A percentile compares a stretch with the other conserved stretches of the same genome.
phyloP scores from a whole-genome alignment of 257 asterid species.

The Sherardia arvensis region DNA sequence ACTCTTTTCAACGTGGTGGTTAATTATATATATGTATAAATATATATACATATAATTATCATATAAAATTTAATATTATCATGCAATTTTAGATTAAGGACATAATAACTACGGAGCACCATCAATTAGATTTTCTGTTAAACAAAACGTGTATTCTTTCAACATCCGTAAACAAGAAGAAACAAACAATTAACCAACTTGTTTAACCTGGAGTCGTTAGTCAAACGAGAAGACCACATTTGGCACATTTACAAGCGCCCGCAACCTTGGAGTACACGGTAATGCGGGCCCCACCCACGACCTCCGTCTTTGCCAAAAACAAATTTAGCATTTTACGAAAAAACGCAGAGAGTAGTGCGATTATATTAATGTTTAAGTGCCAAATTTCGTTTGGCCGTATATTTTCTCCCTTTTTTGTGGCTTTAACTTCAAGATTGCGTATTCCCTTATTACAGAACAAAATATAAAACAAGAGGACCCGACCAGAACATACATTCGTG shows the following conservation, averaged over 20 bases:
- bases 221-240: slow-evolving; percentile 9
- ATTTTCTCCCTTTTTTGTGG: slow-evolving; percentile 22
- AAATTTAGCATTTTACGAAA: background rate
- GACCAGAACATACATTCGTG: slow-evolving; percentile 13
- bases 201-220: background rate
- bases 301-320: background rate
- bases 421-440: slow-evolving; percentile 38
- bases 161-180: background rate
- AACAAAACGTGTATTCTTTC: background rate
- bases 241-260: slow-evolving; percentile 20
- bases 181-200: background rate
- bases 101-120: too few species aligned
- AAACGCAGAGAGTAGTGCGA: background rate
- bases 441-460: slow-evolving; percentile 12
- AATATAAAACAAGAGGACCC: background rate
- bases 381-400: background rate
- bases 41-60: too few species aligned
- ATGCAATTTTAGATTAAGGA: too few species aligned
- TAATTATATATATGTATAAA: too few species aligned
- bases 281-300: slow-evolving; percentile 21
- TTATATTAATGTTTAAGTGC: background rate
- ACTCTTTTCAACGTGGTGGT: too few species aligned
- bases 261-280: slow-evolving; percentile 46
- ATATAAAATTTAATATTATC: too few species aligned
- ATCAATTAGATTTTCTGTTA: background rate